Percentiles rank a stretch among this genome's conserved stretches.
Conservation (phyloP, 768 basidiomycete species). For the Kwoniella mangroviensis region DNA sequence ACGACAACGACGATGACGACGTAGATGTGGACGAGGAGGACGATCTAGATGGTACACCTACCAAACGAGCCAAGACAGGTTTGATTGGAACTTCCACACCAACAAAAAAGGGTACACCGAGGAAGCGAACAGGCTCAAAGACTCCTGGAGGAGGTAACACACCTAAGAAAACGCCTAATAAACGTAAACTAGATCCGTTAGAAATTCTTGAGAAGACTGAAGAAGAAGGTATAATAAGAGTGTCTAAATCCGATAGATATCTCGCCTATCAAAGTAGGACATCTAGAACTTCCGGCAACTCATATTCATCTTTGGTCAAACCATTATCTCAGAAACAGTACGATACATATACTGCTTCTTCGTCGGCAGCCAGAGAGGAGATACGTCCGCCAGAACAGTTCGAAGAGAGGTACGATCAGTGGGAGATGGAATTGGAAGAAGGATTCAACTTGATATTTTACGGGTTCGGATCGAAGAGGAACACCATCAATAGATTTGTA, state of each 20-base stretch:
- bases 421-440: slow-evolving; percentile 71
- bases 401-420: slow-evolving; percentile 59
- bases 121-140: slow-evolving; percentile 3
- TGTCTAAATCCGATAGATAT: slow-evolving; percentile 83
- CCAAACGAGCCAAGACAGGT: slow-evolving; percentile 32
- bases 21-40: slow-evolving; percentile 35
- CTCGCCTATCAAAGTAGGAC: slow-evolving; percentile 63
- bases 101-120: slow-evolving; percentile 13
- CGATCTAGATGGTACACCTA: slow-evolving; percentile 35
- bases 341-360: slow-evolving; percentile 31
- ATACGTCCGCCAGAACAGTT: slow-evolving; percentile 12
- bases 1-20: slow-evolving; percentile 32
- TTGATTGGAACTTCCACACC: slow-evolving; percentile 31
- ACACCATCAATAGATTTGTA: slow-evolving; percentile 75
- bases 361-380: slow-evolving; percentile 12
- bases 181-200: slow-evolving; percentile 14
- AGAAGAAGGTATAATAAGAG: slow-evolving; percentile 61
- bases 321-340: slow-evolving; percentile 62
- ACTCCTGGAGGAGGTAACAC: slow-evolving; percentile 15
- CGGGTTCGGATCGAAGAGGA: slow-evolving; percentile 86
- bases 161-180: slow-evolving; percentile 30
- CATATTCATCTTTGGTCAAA: slow-evolving; percentile 75
- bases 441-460: slow-evolving; percentile 89
- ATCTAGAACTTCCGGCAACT: slow-evolving; percentile 73
- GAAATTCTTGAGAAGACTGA: slow-evolving; percentile 11